Conservation (phyloP, 2,329 filamentous ascomycete genomes). For the Balansia obtecta region DNA sequence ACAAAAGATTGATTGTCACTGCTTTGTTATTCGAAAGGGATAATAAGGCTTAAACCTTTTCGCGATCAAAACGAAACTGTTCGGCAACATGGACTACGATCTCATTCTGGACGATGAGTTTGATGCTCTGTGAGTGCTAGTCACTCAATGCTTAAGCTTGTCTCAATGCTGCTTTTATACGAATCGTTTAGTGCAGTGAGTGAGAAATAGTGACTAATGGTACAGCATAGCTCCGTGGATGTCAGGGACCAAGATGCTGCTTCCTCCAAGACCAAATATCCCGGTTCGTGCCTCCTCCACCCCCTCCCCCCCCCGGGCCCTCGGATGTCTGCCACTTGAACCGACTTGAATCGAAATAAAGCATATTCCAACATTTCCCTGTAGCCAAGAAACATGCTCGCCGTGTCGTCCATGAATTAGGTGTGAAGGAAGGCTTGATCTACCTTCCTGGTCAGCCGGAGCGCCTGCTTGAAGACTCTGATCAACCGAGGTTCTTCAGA, state of each 20-base stretch:
- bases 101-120: conserved; percentile 39
- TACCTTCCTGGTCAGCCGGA: conserved; percentile 42
- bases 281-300: conserved; percentile 17
- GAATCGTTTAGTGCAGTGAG: too few species aligned
- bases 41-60: background rate
- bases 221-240: conserved; percentile 23
- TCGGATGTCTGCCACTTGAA: background rate
- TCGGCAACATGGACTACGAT: conserved; percentile 13
- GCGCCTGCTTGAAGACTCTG: conserved; percentile 43
- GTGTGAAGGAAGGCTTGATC: conserved; percentile 36
- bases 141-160: background rate
- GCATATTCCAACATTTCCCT: background rate
- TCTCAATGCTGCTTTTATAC: too few species aligned
- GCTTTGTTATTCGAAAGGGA: too few species aligned
- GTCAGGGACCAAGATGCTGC: background rate
- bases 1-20: too few species aligned
- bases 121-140: conserved; percentile 35
- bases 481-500: conserved; percentile 41
- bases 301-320: background rate
- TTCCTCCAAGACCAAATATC: conserved; percentile 19
- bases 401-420: conserved; percentile 40
- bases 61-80: background rate
- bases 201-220: too few species aligned
- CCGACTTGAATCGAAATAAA: too few species aligned
- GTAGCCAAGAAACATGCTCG: conserved; percentile 44